Base-by-base conservation (phyloP, 495 filamentous ascomycete genomes). In the Tetracladium setigerum region DNA sequence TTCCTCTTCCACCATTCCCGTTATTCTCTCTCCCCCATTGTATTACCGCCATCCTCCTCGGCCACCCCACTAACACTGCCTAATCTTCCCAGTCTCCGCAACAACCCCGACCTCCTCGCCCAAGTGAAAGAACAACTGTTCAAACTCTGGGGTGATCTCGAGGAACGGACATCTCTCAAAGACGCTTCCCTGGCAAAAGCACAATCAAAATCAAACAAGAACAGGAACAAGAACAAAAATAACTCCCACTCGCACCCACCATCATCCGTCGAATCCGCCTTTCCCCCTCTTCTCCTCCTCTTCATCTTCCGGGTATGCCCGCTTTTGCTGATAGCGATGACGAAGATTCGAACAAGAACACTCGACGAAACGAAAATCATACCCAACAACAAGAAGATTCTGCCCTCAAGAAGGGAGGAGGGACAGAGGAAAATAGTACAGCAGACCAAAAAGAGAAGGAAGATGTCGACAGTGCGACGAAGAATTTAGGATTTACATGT, bases 91-190 rank as follows among this genome's bases (percentile, higher is more conserved):
- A 86, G 73, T 62, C 76, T 95, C 7, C 76, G 74, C 14, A 56
- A 56, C 41, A 62, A 84, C 31, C 33, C 58, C 5, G 31, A 56
- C 0, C 52, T 59, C 2, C 62, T 94, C 6, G 53, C 36, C 19
- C 44, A 62, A 7, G 63, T 96, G 1, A 69, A 75, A 33, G 79
- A 95, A 57, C 82, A 81, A 57, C 73, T 95, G 13, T 90, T 81
- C 61, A 67, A 77, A 27, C 71, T 97, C 7, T 97, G 91, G 89
- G 91, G 91, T 3, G 74, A 94, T 49, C 74, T 96, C 6, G 82
- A 87, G 60, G 88, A 95, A 59, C 58, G 38, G 87, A 85, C 57
- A 31, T 30, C 52, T 7, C 22, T 27, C 22, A 27, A 7, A 27
- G 22, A 27, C 22, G 22, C 22, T 27, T 3, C 22, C 22, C n/a